Percentiles rank a stretch among this genome's conserved stretches.
phyloP scores from a whole-genome alignment of 352 stramenopile species.

The Globisporangium splendens region DNA sequence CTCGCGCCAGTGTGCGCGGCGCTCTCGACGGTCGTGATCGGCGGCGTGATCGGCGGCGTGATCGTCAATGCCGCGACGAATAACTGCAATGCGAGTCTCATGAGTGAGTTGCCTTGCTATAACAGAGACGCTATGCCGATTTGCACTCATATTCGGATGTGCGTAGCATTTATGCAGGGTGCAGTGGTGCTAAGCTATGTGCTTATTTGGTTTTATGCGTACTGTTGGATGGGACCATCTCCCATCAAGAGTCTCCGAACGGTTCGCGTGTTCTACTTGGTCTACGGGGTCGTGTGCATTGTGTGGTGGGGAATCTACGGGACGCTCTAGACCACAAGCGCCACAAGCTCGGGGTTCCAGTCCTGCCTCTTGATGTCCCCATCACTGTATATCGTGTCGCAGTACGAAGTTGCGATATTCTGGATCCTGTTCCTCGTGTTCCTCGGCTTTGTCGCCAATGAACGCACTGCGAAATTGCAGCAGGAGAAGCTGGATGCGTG shows the following conservation, averaged over 20 bases:
- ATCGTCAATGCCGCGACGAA: slow-evolving; percentile 67
- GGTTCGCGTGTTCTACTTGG: slow-evolving; percentile 57
- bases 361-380: slow-evolving; percentile 66
- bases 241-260: slow-evolving; percentile 55
- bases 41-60: slow-evolving; percentile 57
- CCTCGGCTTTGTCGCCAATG: slow-evolving; percentile 46
- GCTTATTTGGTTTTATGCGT: slow-evolving; percentile 64
- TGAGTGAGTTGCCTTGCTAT: slow-evolving; percentile 32
- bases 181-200: slow-evolving; percentile 64
- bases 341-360: slow-evolving; percentile 60
- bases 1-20: slow-evolving; percentile 55
- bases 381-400: slow-evolving; percentile 63
- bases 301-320: slow-evolving; percentile 70
- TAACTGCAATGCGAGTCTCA: slow-evolving; percentile 63
- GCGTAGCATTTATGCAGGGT: slow-evolving; percentile 56
- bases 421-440: slow-evolving; percentile 52
- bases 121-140: background rate
- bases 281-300: slow-evolving; percentile 56
- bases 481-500: slow-evolving; percentile 36
- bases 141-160: slow-evolving; percentile 11
- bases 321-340: slow-evolving; percentile 48
- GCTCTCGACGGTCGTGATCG: slow-evolving; percentile 55
- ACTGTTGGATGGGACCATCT: slow-evolving; percentile 62
- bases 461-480: slow-evolving; percentile 36
- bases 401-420: slow-evolving; percentile 68